Evolutionary conservation across 169 alveolate species (phyloP).

Genomic region (Eimeria zaria): DNA sequence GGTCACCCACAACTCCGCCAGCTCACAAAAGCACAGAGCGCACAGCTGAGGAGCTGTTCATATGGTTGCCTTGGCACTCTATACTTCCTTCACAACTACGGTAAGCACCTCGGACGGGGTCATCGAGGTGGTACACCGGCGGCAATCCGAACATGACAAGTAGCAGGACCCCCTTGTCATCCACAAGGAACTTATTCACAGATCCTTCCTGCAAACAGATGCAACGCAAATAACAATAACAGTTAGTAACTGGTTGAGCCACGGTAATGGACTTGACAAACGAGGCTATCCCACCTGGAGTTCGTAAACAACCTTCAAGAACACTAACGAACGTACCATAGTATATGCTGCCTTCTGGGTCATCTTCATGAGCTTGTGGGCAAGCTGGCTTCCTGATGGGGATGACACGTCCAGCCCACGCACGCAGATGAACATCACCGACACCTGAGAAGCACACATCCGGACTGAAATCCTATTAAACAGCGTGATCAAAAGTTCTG

Average conservation of each 20-base stretch:
- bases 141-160: constrained; percentile 90
- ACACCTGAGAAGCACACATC: constrained; percentile 70
- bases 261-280: not conserved
- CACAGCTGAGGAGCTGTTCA: too few species aligned
- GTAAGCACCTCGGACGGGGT: constrained; percentile 87
- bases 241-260: not conserved
- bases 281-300: not conserved
- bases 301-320: not conserved
- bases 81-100: not conserved
- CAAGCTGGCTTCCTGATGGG: constrained; percentile 87
- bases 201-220: constrained; percentile 88
- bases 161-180: constrained; percentile 91
- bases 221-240: not conserved
- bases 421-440: constrained; percentile 89
- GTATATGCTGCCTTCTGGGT: constrained; percentile 84
- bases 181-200: constrained; percentile 92
- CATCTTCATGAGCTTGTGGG: constrained; percentile 89
- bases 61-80: not conserved
- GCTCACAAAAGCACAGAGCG: not conserved
- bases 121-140: constrained; percentile 89
- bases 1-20: not conserved
- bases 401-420: constrained; percentile 90
- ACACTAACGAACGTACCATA: constrained; percentile 61
- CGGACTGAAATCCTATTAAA: not conserved
- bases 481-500: not conserved